A percentile compares a stretch with the other conserved stretches of the same genome.
Conservation (phyloP, 1,284 basidiomycete genomes). For the Apiotrichum siamense region DNA sequence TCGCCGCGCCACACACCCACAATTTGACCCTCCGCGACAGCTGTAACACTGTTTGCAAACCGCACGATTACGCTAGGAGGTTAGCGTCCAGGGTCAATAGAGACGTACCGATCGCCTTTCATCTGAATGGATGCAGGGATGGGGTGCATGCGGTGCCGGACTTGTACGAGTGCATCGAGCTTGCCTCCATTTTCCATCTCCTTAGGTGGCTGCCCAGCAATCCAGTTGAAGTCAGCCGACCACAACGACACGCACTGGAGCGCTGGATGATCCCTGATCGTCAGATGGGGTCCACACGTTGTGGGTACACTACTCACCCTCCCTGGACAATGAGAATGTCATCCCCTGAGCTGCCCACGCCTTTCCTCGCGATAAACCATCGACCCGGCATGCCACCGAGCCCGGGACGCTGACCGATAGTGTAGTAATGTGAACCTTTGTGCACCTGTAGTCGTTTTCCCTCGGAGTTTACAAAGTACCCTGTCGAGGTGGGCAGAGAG, state of each 20-base stretch:
- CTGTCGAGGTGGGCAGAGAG: constrained; percentile 57
- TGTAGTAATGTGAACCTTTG: constrained; percentile 76
- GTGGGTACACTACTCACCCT: constrained; percentile 50
- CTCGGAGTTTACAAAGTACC: constrained; percentile 57
- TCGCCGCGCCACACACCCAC: constrained; percentile 65
- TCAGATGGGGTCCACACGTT: too few relatives aligned
- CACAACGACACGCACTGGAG: constrained; percentile 54
- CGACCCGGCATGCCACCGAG: constrained; percentile 59
- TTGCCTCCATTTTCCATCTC: constrained; percentile 50
- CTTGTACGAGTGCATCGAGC: constrained; percentile 57
- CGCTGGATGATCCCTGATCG: constrained; percentile 57
- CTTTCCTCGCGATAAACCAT: constrained; percentile 74
- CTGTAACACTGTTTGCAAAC: constrained; percentile 60
- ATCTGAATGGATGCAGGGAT: constrained; percentile 42
- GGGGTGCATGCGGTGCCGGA: constrained; percentile 64
- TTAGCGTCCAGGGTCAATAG: background rate
- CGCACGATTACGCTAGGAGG: constrained; percentile 45
- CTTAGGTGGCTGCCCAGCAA: constrained; percentile 56
- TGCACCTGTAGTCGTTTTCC: constrained; percentile 61
- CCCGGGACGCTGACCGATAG: constrained; percentile 73
- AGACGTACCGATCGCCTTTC: constrained; percentile 1
- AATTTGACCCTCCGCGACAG: constrained; percentile 74
- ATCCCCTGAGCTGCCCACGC: constrained; percentile 52
- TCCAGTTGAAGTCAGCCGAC: constrained; percentile 63
- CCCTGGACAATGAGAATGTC: constrained; percentile 70